Evolutionary conservation across 78 protist species (phyloP).

Genomic region (Guillardia theta): DNA sequence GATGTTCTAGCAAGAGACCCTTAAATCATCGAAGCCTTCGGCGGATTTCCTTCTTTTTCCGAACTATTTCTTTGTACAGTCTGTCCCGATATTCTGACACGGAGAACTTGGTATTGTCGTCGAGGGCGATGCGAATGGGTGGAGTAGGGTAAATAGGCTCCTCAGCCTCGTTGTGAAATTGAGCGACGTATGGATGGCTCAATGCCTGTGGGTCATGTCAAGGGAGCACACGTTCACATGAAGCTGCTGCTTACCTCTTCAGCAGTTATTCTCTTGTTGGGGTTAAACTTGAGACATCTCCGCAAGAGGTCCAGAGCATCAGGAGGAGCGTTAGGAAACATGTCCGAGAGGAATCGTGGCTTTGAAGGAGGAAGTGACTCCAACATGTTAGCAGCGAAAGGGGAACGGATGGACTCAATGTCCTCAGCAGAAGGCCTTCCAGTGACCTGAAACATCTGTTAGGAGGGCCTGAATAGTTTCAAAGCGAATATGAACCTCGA

Average conservation of each 20-base stretch:
- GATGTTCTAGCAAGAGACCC: no score
- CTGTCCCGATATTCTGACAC: conserved; percentile 23
- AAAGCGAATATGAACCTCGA: conserved; percentile 67
- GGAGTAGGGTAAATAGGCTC: conserved; percentile 18
- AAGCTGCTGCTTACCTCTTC: background rate
- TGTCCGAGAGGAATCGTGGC: conserved; percentile 53
- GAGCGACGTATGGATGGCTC: conserved; percentile 48
- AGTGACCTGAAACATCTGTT: background rate
- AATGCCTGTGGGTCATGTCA: conserved; percentile 42
- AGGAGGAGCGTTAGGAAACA: conserved; percentile 86
- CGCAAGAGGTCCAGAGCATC: conserved; percentile 92
- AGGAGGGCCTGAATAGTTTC: background rate
- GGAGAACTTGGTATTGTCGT: conserved; percentile 48
- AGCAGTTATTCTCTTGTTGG: conserved; percentile 88
- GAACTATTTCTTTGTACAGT: conserved; percentile 60
- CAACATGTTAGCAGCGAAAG: conserved; percentile 88
- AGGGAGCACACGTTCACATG: background rate
- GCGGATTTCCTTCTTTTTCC: conserved; percentile 60
- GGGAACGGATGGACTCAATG: conserved; percentile 76
- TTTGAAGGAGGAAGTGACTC: conserved; percentile 45
- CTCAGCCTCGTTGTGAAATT: conserved; percentile 48
- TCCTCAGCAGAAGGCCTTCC: conserved; percentile 74
- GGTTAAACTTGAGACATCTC: conserved; percentile 89
- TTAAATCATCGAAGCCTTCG: conserved; percentile 30
- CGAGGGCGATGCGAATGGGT: conserved; percentile 45